Base-by-base conservation (phyloP, 805 yeast species). In the Sugiyamaella boreocaroliniensis region DNA sequence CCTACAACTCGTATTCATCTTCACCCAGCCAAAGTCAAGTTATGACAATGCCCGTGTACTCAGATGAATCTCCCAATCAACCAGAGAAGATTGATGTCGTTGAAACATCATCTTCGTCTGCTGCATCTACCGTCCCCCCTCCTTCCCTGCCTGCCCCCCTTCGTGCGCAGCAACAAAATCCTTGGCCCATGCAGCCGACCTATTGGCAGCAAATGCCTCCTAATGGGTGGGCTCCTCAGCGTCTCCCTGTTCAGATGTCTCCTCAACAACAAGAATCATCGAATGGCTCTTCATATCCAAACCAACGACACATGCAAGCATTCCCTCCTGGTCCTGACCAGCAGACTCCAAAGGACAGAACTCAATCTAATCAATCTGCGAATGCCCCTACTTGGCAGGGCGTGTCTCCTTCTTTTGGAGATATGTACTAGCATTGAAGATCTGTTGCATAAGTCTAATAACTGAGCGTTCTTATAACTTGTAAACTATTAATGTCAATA, bases 31-130 rank as follows among this genome's bases (percentile, higher is more conserved):
- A 14, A 22, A 16, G 15, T 12, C 20, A 19, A 43, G 20, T 43
- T 29, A 26, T 19, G n/a, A 34, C 45, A 14, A 2, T 40, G 41
- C 45, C 49, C 16, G 14, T 47, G 15, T 50, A 50, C 22, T 50
- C 53, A 10, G 53, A 50, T 37, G 32, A 34, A 14, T 49, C 52
- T 4, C 52, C 52, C 9, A 40, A 49, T 49, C 43, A 26, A 16
- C 52, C 52, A 26, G 52, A 49, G 37, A 19, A 19, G n/a, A 9
- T 22, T 29, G 22, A 20, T 9, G 34, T 11, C n/a, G 34, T 40
- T 16, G n/a, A 16, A 12, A 16, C 26, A 22, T 22, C 26, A 22
- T 22, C 26, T 22, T 22, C 26, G 26, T 22, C 26, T 22, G 26
- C 26, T 3, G 26, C 26, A 3, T 22, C 26, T 22, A 22, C 26